Evolutionary conservation across 2,329 filamentous ascomycete genomes (phyloP), one percentile per base, ranked within the genome.

Genomic region (Clonostachys solani): DNA sequence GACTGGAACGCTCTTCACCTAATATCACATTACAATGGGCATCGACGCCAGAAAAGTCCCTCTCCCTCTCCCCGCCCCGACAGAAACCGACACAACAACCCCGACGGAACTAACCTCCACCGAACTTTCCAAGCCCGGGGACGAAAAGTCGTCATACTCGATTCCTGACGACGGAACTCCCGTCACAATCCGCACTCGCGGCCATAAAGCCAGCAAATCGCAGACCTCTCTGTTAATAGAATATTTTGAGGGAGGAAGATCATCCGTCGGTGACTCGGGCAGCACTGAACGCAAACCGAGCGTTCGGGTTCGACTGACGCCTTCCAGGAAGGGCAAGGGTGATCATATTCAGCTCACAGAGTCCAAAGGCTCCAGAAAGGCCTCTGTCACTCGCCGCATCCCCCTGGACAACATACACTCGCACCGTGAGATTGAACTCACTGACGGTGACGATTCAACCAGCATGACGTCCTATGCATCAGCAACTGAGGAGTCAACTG

Each of bases 181-280:
- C 40, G 85, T 99, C 60, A 97, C 90, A 50, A 95, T 99, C 65
- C 84, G 86, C 62, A 96, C 92, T 41, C 81, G 80, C 50, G 77
- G 80, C 58, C 77, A 81, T 62, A 72, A 69, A 54, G 60, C 73
- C 52, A 78, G 72, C 61, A 70, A 81, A 57, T 95, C 89, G 42
- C 91, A 95, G 71, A 95, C 92, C 36, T 95, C 89, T 48, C 77
- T 96, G 55, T 76, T 96, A 58, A 96, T 96, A 60, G 92, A 96
- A 70, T 96, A 95, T 68, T 96, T 95, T 60, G 92, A 96, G 69
- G 88, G 84, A 55, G 83, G 85, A 52, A 92, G 89, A 47, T 68
- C 75, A 12, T 19, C 43, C 10, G 43, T 29, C 44, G 73, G 74
- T 53, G 63, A 69, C n/a, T 64, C 69, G 40, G 71, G 79, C 48